Evolutionary conservation across 192 early-diverging fungal species (phyloP).

Genomic region (Backusella westeae): DNA sequence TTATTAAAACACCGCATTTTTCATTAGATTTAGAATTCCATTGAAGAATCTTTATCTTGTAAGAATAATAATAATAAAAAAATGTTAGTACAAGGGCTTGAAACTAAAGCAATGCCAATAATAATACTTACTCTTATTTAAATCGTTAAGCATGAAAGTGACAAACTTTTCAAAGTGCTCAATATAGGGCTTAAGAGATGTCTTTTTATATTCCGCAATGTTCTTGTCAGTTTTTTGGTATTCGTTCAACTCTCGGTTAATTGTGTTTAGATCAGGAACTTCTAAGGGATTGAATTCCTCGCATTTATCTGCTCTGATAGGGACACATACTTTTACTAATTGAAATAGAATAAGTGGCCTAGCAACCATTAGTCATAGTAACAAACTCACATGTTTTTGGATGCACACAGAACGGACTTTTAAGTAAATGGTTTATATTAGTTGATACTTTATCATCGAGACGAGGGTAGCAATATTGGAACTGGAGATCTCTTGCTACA

Average conservation of each 20-base stretch:
- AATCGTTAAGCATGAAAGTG: conserved; percentile 41
- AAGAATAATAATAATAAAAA: not conserved
- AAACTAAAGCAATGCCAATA: not conserved
- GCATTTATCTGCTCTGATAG: conserved; percentile 74
- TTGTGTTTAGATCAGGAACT: conserved; percentile 69
- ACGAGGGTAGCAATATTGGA: conserved; percentile 92
- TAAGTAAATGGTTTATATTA: conserved; percentile 92
- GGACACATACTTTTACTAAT: conserved; percentile 88
- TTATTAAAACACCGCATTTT: not conserved
- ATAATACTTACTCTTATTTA: not conserved
- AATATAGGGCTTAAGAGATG: conserved; percentile 58
- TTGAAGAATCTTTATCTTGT: not conserved
- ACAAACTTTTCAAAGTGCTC: conserved; percentile 71
- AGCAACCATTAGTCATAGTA: not conserved
- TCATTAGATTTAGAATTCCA: not conserved
- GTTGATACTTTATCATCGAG: conserved; percentile 91
- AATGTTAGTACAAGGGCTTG: not conserved
- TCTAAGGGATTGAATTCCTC: conserved; percentile 80
- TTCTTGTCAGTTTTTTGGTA: conserved; percentile 22
- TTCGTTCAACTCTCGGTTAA: conserved; percentile 61
- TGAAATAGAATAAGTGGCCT: not conserved
- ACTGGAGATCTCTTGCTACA: conserved; percentile 74
- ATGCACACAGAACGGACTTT: conserved; percentile 96
- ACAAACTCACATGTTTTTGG: conserved; percentile 80
- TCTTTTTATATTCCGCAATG: conserved; percentile 53